Conservation (phyloP, 352 stramenopile genomes). For the Pythium oligandrum region DNA sequence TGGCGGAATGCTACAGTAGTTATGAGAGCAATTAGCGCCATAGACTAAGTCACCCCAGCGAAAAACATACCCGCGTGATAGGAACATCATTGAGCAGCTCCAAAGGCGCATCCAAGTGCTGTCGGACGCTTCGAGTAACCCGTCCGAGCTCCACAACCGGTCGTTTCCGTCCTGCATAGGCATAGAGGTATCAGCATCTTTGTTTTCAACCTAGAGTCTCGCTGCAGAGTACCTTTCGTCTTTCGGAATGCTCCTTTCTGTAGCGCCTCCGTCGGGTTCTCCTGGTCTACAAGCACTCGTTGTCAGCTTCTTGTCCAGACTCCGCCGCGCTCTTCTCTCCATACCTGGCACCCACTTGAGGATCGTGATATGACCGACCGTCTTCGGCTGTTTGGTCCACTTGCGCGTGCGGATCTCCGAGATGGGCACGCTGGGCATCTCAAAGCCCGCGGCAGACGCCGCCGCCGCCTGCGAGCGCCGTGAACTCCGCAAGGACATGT, state of each 20-base stretch:
- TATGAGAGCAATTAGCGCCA: no score
- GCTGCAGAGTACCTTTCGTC: conserved; percentile 44
- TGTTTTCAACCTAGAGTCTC: background rate
- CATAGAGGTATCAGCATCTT: no score
- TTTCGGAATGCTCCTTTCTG: conserved; percentile 65
- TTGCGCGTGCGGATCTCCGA: conserved; percentile 67
- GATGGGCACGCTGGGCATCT: conserved; percentile 40
- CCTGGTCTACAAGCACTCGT: conserved; percentile 17
- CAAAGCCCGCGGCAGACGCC: conserved; percentile 14
- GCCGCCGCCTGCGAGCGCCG: conserved; percentile 28
- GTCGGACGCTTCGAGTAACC: conserved; percentile 75
- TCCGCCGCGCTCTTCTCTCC: background rate
- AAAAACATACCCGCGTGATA: conserved; percentile 28
- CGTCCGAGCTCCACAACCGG: conserved; percentile 46
- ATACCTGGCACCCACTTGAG: conserved; percentile 71
- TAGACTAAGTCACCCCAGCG: background rate
- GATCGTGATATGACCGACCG: conserved; percentile 64
- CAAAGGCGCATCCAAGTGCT: conserved; percentile 68
- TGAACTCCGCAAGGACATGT: conserved; percentile 50
- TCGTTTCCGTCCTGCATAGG: conserved; percentile 47
- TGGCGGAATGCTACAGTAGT: no score
- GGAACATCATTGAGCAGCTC: conserved; percentile 67
- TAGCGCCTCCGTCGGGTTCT: conserved; percentile 56
- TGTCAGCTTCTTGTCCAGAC: no score
- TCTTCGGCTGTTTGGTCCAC: conserved; percentile 68